Evolutionary conservation across 768 basidiomycete species (phyloP), one percentile per base, ranked within the genome.

Genomic region (Boletellus ananiceps): DNA sequence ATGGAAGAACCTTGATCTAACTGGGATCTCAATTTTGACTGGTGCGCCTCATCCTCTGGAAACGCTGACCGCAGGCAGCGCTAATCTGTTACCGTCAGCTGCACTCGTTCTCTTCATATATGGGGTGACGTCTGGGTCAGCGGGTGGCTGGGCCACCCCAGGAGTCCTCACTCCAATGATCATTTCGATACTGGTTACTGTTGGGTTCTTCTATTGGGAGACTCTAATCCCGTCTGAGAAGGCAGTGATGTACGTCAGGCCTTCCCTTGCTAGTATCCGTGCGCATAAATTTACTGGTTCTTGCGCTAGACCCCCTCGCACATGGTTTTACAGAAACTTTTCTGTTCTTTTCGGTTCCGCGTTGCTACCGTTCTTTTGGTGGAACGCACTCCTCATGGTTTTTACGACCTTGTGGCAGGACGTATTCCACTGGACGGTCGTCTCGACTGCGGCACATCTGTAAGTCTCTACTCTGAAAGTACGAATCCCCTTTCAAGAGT

Each of bases 201-300:
- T 63, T 25, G 61, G 45, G 1, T 83, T 83, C 67, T 77, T 83
- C 63, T 63, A 71, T 44, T 81, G 74, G 72, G 79, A 82, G 54
- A 62, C 71, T 9, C 38, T 55, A 0, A 59, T 78, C 14, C 74
- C 72, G 2, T 55, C 57, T 15, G 62, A 74, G 9, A 59, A 57
- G 5, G 79, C 81, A 11, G 71, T 72, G 5, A 58, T 77, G 74
- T 75, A 55, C 37, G 71, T 57, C 13, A 15, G n/a, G 19, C 19
- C 19, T 19, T 19, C 31, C 27, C 31, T 49, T 8, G 4, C 6
- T 25, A 25, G 21, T 33, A 29, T 46, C 32, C 1, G n/a, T 33
- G 9, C 27, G 8, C 32, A 12, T 9, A 12, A 29, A 5, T 27
- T 54, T 21, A 55, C 32, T 27, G 9, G 27, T 51, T 7, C 4